Base-by-base conservation (phyloP, 257 asterid species). In the Phtheirospermum japonicum region DNA sequence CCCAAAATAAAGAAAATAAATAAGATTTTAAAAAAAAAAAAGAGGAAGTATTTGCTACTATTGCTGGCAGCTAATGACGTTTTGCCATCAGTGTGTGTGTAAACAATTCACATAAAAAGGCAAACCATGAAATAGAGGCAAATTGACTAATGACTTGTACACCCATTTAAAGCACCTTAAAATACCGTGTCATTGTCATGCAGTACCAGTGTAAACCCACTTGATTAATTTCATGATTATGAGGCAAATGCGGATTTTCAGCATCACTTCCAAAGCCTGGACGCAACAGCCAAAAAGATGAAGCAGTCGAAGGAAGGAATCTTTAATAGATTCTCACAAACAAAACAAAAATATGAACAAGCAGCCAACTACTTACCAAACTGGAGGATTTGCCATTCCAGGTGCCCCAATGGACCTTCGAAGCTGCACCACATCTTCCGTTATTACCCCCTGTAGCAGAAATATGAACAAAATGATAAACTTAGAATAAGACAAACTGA, bases 201-300 rank as follows among this genome's bases (percentile, higher is more conserved):
- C n/a, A 58, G 99, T 93, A 57, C 99, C 99, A 55, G 99, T 89
- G 75, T 93, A 93, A 66, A 93, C 99, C 99, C 43, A 89, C 99
- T 85, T 93, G 97, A 71, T 93, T 93, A 57, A 34, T 65, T 79
- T 93, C 99, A 67, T 89, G 99, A 76, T 89, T 93, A 79, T 93
- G 99, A 71, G 91, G 95, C 69, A 87, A 75, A 71, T 93, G 99
- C 52, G 99, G 99, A 76, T 89, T 93, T 77, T 77, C 95, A 46
- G 99, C 94, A 65, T 89, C 97, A 78, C 96, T 89, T 64, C 99
- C 99, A 65, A 93, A 93, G 57, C 91, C 99, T 93, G 68, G 61
- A 77, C 30, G 32, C 49, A 49, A 62, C n/a, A 17, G 33, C 37
- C 54, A 31, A 48, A 74, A 73, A 71, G 66, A 69, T 42, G 31